These are phyloP conservation scores for Oropetium thomaeum DNA, from an alignment of 176 grass and related monocot genomes.

Conservation along the genomic window DNA sequence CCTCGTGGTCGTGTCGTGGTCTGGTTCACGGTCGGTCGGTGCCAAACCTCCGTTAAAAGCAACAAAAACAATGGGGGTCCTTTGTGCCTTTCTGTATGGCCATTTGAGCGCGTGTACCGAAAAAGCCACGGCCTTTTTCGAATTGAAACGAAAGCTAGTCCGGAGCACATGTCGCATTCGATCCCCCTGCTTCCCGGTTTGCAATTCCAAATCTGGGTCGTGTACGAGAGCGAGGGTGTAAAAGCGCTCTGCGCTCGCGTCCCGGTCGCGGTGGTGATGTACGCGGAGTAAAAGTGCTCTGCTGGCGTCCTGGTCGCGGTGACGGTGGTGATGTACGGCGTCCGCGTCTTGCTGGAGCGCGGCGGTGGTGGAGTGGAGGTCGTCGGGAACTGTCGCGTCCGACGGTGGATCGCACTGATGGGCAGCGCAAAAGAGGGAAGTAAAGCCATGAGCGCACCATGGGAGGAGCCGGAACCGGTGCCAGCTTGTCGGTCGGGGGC, in stretches of 20 bases:
- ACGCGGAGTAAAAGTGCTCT: conserved; percentile 18
- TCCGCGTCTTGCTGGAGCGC: no score
- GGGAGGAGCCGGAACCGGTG: neutral
- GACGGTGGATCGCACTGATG: conserved; percentile 23
- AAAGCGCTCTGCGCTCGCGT: neutral
- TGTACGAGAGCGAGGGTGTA: neutral
- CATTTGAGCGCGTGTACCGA: neutral
- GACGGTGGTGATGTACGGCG: neutral
- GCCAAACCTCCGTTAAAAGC: neutral
- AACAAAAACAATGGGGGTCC: neutral
- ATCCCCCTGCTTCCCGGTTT: neutral
- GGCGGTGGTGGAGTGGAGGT: no score
- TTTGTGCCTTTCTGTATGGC: conserved; percentile 1
- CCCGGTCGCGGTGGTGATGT: neutral
- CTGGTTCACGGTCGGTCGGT: neutral
- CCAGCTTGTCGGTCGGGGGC: conserved; percentile 6
- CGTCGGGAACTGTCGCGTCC: neutral
- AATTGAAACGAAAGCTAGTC: neutral
- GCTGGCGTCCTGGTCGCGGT: neutral
- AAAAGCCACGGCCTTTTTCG: neutral
- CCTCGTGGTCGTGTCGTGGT: neutral
- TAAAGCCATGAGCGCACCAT: neutral
- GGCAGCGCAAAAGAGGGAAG: neutral
- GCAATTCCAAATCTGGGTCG: conserved; percentile 19
- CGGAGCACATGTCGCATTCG: neutral